Base-by-base conservation (phyloP, 345 rosid species). In the Citrus reticulata region DNA sequence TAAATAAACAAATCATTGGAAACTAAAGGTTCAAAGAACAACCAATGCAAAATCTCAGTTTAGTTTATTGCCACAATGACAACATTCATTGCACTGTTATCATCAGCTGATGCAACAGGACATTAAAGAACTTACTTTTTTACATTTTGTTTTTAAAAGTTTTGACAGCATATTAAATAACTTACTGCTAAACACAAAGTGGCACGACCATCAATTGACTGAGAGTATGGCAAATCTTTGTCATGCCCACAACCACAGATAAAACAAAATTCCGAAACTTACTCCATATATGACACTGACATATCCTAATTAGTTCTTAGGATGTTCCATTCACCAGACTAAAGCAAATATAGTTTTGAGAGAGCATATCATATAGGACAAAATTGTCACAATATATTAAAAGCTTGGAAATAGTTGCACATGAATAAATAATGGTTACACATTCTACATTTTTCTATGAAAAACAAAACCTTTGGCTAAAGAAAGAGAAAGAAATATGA, bases 1-100 rank as follows among this genome's bases (percentile, higher is more conserved):
- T 76, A 79, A 66, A 67, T 35, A 67, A 78, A 77, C 68, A 65
- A 82, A 46, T 34, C 24, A 51, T 30, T 25, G 13, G 8, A 75
- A 25, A 42, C 13, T 42, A n/a, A 27, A 64, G 40, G 32, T 13
- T 16, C 58, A 60, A 57, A 70, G 46, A 40, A n/a, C 66, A 68
- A 22, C 27, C 7, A 61, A 3, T 9, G 61, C 32, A 68, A 59
- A 19, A 59, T 16, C 22, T 77, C 20, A 9, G 24, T 40, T 58
- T 20, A 37, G 32, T 13, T 58, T 20, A 62, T 25, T 61, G 58
- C 57, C 69, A 74, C 46, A 1, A 6, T 60, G 64, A 75, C 37
- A 17, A 37, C 39, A 30, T 25, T 46, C 7, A 29, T 58, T 74
- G 34, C 70, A 51, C 17, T 49, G 40, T 49, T 27, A 63, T 22